These are phyloP conservation scores for Neophaeococcomyces aloes DNA, from an alignment of 2,329 filamentous ascomycete genomes.

Conservation along the genomic window DNA sequence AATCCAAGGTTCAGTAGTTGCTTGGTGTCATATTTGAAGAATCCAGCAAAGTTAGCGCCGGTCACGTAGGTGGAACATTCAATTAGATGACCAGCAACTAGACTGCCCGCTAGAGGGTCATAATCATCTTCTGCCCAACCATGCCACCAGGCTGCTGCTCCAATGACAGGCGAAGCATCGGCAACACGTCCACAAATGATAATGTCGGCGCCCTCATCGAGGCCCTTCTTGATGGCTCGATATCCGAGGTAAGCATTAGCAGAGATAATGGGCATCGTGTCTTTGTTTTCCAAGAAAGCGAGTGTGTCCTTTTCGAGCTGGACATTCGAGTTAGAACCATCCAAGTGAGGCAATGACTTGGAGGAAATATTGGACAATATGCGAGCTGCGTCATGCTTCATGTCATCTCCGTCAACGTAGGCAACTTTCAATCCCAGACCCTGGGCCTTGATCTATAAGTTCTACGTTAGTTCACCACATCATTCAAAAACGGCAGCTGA, in stretches of 20 bases:
- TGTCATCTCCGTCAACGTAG: too few relatives aligned
- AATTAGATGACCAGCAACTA: slow-evolving; percentile 43
- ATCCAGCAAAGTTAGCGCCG: slow-evolving; percentile 45
- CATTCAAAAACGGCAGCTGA: too few relatives aligned
- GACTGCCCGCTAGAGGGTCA: slow-evolving; percentile 40
- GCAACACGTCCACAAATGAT: slow-evolving; percentile 34
- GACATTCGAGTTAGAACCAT: too few relatives aligned
- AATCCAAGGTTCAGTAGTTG: slow-evolving; percentile 22
- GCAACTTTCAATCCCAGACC: too few relatives aligned
- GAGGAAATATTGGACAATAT: too few relatives aligned
- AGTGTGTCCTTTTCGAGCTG: too few relatives aligned
- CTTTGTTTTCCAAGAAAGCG: too few relatives aligned
- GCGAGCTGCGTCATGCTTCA: too few relatives aligned
- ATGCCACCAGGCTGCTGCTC: slow-evolving; percentile 46
- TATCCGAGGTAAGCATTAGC: slow-evolving; percentile 25
- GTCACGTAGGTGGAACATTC: slow-evolving; percentile 45
- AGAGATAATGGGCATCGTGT: too few relatives aligned
- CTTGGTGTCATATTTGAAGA: slow-evolving; percentile 17
- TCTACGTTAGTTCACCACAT: too few relatives aligned
- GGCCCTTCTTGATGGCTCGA: slow-evolving; percentile 26
- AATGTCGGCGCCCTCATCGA: slow-evolving; percentile 28
- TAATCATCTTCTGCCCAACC: slow-evolving; percentile 38
- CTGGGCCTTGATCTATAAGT: too few relatives aligned
- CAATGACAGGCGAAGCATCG: slow-evolving; percentile 44
- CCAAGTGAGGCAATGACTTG: too few relatives aligned